Conservation (phyloP, 73 alveolate genomes). For the Tetrahymena thermophila region DNA sequence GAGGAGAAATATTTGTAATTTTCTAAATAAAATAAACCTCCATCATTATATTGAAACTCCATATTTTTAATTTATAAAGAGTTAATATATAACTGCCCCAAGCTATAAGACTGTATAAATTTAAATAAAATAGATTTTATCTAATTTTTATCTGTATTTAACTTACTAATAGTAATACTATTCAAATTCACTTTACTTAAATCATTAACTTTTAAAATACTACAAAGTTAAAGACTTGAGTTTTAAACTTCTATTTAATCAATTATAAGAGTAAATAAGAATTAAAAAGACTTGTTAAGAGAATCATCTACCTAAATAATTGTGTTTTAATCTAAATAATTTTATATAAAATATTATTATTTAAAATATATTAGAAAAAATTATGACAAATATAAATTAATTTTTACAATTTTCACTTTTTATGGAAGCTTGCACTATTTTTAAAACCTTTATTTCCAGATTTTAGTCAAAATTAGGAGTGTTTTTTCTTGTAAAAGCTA, state of each 20-base stretch:
- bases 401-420: neutral
- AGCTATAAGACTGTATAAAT: too few species aligned
- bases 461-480: neutral
- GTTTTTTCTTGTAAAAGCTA: neutral
- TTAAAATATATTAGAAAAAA: neutral
- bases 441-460: too few species aligned
- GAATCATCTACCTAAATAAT: neutral
- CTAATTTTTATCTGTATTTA: neutral
- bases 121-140: neutral
- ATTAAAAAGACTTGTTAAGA: neutral
- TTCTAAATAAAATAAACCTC: neutral
- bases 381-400: too few species aligned
- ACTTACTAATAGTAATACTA: neutral
- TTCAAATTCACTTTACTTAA: neutral
- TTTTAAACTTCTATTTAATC: neutral
- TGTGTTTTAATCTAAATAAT: neutral
- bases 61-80: neutral
- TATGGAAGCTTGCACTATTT: neutral
- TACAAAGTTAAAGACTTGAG: neutral
- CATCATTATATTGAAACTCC: neutral
- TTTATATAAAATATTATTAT: too few species aligned
- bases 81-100: neutral
- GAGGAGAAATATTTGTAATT: neutral
- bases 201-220: neutral
- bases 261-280: neutral